Conservation (phyloP, 306 rosid species). For the Pyrus communis region DNA sequence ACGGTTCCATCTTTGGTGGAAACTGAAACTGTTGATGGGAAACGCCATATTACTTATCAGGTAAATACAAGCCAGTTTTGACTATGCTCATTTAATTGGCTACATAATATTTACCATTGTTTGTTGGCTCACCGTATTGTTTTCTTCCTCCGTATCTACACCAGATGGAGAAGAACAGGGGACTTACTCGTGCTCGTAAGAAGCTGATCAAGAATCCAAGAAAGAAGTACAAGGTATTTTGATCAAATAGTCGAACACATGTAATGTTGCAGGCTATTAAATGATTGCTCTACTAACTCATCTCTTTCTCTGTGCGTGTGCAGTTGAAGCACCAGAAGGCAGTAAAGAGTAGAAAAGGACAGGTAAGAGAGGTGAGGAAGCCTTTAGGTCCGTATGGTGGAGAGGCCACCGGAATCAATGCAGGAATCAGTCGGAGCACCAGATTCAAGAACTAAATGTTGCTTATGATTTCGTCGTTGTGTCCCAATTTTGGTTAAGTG, state of each 20-base stretch:
- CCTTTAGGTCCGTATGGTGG: slow-evolving; percentile 63
- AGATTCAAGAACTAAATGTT: slow-evolving; percentile 41
- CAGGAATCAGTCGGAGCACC: slow-evolving; percentile 59
- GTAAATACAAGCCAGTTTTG: slow-evolving; percentile 15
- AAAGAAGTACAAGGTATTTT: slow-evolving; percentile 82
- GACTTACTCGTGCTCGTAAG: slow-evolving; percentile 69
- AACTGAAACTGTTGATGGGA: slow-evolving; percentile 61
- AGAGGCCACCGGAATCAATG: slow-evolving; percentile 72
- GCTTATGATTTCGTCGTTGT: not conserved
- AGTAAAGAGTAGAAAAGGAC: slow-evolving; percentile 51
- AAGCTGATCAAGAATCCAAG: slow-evolving; percentile 81
- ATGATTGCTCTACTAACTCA: not conserved
- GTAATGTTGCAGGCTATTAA: not conserved
- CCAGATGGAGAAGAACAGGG: slow-evolving; percentile 79
- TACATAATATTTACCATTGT: not conserved
- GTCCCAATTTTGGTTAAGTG: too few relatives aligned
- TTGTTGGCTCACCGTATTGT: not conserved
- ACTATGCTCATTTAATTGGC: not conserved
- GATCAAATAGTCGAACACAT: not conserved
- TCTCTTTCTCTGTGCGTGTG: not conserved
- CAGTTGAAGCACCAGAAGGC: slow-evolving; percentile 76
- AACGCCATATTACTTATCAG: slow-evolving; percentile 60
- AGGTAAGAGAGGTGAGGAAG: slow-evolving; percentile 50
- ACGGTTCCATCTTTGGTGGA: slow-evolving; percentile 38
- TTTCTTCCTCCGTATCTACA: slow-evolving; percentile 6